A percentile compares a stretch with the other conserved stretches of the same genome.
Evolutionary conservation across 305 asterid species (phyloP).

Genomic region (Fraxinus dipetala): DNA sequence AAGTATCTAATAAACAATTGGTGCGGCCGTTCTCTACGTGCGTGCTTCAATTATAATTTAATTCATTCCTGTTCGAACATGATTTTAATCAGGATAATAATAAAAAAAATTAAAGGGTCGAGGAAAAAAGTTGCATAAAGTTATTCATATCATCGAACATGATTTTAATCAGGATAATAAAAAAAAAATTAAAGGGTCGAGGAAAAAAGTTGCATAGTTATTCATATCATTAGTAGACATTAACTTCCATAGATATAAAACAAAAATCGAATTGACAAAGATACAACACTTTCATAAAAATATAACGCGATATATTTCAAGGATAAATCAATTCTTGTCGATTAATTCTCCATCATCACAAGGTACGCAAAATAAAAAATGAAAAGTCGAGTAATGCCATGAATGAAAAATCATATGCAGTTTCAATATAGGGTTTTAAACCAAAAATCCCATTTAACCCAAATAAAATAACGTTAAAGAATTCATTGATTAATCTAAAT

Average conservation of each 20-base stretch:
- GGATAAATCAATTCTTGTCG: background rate
- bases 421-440: background rate
- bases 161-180: background rate
- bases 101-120: too few species aligned
- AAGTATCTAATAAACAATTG: conserved; percentile 25
- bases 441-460: background rate
- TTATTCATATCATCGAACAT: background rate
- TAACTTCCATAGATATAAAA: too few species aligned
- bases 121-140: background rate
- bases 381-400: too few species aligned
- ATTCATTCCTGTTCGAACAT: background rate
- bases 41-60: background rate
- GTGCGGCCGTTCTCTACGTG: background rate
- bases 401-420: background rate
- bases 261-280: background rate
- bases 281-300: background rate
- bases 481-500: background rate
- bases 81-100: background rate
- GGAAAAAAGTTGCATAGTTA: background rate
- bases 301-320: background rate
- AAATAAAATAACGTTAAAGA: background rate
- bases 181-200: too few species aligned
- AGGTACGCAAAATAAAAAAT: too few species aligned
- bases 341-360: too few species aligned
- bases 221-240: background rate